Evolutionary conservation across 495 filamentous ascomycete species (phyloP), one percentile per base, ranked within the genome.

Genomic region (Aspergillus leporis): DNA sequence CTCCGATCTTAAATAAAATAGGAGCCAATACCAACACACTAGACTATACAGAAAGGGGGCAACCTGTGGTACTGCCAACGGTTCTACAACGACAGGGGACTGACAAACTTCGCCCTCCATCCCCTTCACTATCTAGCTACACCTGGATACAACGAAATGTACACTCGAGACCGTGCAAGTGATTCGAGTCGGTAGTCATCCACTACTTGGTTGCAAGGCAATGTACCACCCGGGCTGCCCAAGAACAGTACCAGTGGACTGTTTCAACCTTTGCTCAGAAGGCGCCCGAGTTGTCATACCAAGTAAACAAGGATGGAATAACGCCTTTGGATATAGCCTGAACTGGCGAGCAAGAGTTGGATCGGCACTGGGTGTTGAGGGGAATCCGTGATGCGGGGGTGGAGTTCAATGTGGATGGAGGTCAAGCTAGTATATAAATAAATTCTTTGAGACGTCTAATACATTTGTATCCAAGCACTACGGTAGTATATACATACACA

Each of bases 51-150:
- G 0, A 23, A 59, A 21, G 51, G 47, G 0, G 60, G 59, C 40
- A 30, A 32, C 5, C 60, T 61, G 36, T 68, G 66, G 62, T 60
- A 68, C 25, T 59, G 62, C 0, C 54, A 53, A 1, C 51, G 62
- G 10, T 13, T 65, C 19, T 3, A 23, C 43, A 61, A 58, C 7
- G 9, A 22, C 16, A 36, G 51, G 16, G 5, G 16, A 4, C 8
- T n/a, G 13, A 36, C 43, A 9, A 53, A 30, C 12, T 7, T 28
- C 4, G 22, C 59, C 5, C 30, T 65, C 19, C 55, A 41, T 4
- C 66, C 66, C 7, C 51, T 68, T 6, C 51, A 53, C 21, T 68
- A 65, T 40, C 62, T 68, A 18, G 58, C 66, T 4, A 64, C 62
- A 56, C 13, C 38, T 1, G 41, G 32, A 5, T 69, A 62, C 51